Conservation (phyloP, 345 rosid species). For the Moringa oleifera region DNA sequence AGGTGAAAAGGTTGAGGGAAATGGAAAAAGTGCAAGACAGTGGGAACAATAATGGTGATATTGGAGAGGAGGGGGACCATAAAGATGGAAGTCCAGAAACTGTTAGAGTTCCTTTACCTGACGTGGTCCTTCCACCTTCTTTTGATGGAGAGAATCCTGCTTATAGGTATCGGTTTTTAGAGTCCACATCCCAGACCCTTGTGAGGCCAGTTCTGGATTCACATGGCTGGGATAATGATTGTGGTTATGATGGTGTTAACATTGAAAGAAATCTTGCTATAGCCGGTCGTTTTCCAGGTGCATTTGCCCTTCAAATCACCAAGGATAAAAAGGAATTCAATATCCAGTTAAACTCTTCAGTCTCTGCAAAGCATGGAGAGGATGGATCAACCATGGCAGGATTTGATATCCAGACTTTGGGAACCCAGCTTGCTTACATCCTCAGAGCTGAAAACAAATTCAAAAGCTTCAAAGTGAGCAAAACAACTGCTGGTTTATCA, state of each 20-base stretch:
- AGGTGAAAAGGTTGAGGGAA: conserved; percentile 61
- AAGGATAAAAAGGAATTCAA: conserved; percentile 96
- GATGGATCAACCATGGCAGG: conserved; percentile 90
- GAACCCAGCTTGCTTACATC: conserved; percentile 85
- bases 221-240: conserved; percentile 99
- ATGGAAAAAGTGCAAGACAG: conserved; percentile 76
- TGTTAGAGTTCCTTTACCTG: conserved; percentile 84
- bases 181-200: conserved; percentile 74
- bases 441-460: conserved; percentile 83
- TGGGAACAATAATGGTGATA: conserved; percentile 47
- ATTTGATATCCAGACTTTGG: conserved; percentile 90
- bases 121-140: conserved; percentile 85
- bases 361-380: conserved; percentile 74
- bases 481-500: conserved; percentile 65
- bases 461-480: conserved; percentile 66
- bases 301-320: conserved; percentile 75
- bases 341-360: conserved; percentile 86
- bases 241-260: conserved; percentile 93
- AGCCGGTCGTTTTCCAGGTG: conserved; percentile 59
- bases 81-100: conserved; percentile 75
- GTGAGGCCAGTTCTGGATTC: conserved; percentile 89
- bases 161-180: conserved; percentile 85
- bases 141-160: conserved; percentile 84
- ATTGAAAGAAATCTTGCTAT: conserved; percentile 66
- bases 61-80: conserved; percentile 64